Percentiles rank a stretch among this genome's conserved stretches.
phyloP scores from a whole-genome alignment of 108 stramenopile species.

The Schizochytrium sp. region DNA sequence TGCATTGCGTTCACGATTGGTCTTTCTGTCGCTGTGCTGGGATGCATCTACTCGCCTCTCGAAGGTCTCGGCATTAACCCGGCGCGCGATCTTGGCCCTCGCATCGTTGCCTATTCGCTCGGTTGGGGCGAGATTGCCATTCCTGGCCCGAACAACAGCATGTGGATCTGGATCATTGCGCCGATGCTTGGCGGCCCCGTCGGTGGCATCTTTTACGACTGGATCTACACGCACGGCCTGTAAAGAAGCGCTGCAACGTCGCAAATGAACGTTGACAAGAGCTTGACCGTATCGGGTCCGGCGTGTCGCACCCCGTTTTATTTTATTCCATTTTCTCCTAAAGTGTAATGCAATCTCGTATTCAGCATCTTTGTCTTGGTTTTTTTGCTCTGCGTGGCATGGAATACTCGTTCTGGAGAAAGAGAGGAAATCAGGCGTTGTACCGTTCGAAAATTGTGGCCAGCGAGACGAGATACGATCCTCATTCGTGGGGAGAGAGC shows the following conservation, averaged over 20 bases:
- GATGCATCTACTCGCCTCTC: constrained; percentile 46
- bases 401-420: too few species aligned
- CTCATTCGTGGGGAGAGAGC: too few species aligned
- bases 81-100: constrained; percentile 59
- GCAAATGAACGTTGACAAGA: background rate
- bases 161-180: background rate
- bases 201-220: background rate
- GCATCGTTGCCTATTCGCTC: constrained; percentile 49
- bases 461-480: too few species aligned
- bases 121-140: constrained; percentile 47
- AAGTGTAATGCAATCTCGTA: too few species aligned
- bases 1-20: constrained; percentile 50
- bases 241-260: background rate
- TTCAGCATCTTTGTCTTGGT: too few species aligned
- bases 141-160: background rate
- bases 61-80: constrained; percentile 58
- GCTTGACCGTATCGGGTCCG: too few species aligned
- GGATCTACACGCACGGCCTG: background rate
- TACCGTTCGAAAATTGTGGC: too few species aligned
- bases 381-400: too few species aligned
- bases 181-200: background rate
- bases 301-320: too few species aligned
- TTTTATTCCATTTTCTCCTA: too few species aligned
- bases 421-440: too few species aligned
- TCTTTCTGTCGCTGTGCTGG: constrained; percentile 41